Evolutionary conservation across 2,329 filamentous ascomycete genomes (phyloP).

Genomic region (Ophiostoma ulmi): DNA sequence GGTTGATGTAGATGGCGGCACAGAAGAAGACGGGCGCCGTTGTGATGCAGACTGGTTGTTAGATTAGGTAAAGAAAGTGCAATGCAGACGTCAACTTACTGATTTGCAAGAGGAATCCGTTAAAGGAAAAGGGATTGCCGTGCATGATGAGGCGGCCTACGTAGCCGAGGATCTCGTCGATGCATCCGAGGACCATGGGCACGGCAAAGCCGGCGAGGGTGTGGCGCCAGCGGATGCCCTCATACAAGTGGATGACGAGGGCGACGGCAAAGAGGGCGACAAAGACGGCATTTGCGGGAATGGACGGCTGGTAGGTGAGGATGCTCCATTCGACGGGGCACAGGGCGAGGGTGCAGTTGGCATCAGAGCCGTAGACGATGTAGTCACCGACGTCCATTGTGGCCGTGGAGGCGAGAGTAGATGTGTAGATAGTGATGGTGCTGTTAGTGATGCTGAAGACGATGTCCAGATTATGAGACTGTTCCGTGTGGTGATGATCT

Average conservation of each 20-base stretch:
- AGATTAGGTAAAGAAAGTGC: neutral
- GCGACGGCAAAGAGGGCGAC: conserved; percentile 43
- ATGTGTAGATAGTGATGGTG: neutral
- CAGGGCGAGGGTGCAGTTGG: conserved; percentile 47
- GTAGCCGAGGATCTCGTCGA: conserved; percentile 59
- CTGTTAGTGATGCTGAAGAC: neutral
- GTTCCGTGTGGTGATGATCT: too few species aligned
- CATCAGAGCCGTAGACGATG: conserved; percentile 41
- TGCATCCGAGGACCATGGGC: conserved; percentile 52
- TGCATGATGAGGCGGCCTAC: conserved; percentile 53
- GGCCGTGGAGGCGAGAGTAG: neutral
- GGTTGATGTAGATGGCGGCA: conserved; percentile 62
- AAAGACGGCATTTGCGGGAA: conserved; percentile 42
- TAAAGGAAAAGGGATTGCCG: conserved; percentile 53
- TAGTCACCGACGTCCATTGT: conserved; percentile 19
- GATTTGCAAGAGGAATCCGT: conserved; percentile 62
- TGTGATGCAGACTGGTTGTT: conserved; percentile 49
- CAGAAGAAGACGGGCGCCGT: conserved; percentile 53
- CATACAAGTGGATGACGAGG: conserved; percentile 42
- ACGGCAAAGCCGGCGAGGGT: conserved; percentile 42
- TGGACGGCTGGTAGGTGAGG: conserved; percentile 44
- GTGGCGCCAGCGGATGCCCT: conserved; percentile 45
- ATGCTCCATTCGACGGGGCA: conserved; percentile 44
- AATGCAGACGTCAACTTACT: conserved; percentile 36
- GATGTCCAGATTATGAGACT: neutral